phyloP scores from a whole-genome alignment of 305 asterid species.

The Fraxinus nigra region DNA sequence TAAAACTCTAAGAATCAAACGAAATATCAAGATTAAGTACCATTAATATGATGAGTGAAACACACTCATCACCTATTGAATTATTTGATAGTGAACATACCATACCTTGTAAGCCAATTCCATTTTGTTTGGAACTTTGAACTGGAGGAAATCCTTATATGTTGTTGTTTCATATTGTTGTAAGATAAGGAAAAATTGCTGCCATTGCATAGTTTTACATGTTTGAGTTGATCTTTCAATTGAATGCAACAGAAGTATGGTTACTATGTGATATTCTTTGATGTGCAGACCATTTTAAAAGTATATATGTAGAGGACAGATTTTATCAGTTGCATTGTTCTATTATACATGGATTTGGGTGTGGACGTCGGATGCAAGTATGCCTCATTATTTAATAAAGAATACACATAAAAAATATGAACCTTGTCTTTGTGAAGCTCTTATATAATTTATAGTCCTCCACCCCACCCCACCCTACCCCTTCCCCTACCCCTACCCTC shows the following conservation, averaged over 20 bases:
- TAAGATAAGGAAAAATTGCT: not conserved
- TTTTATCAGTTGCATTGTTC: not conserved
- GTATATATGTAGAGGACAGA: not conserved
- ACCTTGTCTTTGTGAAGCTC: not conserved
- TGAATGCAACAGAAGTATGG: not conserved
- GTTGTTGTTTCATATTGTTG: not conserved
- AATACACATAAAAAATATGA: not conserved
- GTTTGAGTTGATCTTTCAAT: not conserved
- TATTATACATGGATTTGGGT: not conserved
- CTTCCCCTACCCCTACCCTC: not conserved
- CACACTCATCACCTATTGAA: not conserved
- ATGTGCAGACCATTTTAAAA: not conserved
- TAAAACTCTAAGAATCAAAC: no score
- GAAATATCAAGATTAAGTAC: no score
- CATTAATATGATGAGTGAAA: no score
- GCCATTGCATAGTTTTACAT: not conserved
- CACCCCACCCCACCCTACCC: not conserved
- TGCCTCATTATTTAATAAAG: not conserved
- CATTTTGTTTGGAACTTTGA: not conserved
- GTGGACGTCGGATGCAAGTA: not conserved
- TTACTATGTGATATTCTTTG: not conserved
- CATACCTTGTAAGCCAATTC: not conserved
- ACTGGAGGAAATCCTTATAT: not conserved
- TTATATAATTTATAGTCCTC: not conserved
- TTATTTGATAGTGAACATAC: not conserved